These are phyloP conservation scores for Fraxinus floribunda DNA, from an alignment of 305 asterid genomes.

Conservation along the genomic window DNA sequence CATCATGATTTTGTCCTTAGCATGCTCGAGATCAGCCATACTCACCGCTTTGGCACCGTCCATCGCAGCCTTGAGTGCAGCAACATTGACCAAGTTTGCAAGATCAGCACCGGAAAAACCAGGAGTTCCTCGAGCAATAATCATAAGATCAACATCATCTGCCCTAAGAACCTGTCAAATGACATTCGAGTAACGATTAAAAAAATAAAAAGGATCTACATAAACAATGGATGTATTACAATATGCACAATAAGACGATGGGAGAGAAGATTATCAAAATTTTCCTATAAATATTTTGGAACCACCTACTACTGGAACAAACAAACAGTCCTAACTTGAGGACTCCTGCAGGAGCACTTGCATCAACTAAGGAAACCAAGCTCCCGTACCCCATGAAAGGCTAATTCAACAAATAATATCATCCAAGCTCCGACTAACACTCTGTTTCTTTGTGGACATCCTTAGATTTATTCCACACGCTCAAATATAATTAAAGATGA, in stretches of 20 bases:
- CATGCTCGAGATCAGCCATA: slow-evolving; percentile 81
- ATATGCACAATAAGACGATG: too few species aligned
- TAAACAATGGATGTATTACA: neutral
- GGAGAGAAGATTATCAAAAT: neutral
- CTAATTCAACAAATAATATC: neutral
- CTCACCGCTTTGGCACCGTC: slow-evolving; percentile 87
- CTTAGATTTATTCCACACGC: neutral
- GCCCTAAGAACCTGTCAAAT: slow-evolving; percentile 74
- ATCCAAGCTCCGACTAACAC: neutral
- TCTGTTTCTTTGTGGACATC: neutral
- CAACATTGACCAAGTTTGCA: slow-evolving; percentile 87
- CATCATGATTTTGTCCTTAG: slow-evolving; percentile 96
- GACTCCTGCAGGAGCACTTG: neutral
- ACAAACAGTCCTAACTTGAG: neutral
- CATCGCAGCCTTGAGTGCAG: slow-evolving; percentile 95
- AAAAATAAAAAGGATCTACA: neutral
- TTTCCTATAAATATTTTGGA: neutral
- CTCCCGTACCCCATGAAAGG: neutral
- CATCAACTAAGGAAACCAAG: neutral
- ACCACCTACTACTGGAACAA: neutral
- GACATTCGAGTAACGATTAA: neutral
- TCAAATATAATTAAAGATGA: neutral
- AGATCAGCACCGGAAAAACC: slow-evolving; percentile 98
- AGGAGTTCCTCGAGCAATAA: slow-evolving; percentile 90
- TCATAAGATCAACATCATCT: slow-evolving; percentile 82